Evolutionary conservation across 1,284 basidiomycete genomes (phyloP).

Genomic region (Xerocomus nothofagi): DNA sequence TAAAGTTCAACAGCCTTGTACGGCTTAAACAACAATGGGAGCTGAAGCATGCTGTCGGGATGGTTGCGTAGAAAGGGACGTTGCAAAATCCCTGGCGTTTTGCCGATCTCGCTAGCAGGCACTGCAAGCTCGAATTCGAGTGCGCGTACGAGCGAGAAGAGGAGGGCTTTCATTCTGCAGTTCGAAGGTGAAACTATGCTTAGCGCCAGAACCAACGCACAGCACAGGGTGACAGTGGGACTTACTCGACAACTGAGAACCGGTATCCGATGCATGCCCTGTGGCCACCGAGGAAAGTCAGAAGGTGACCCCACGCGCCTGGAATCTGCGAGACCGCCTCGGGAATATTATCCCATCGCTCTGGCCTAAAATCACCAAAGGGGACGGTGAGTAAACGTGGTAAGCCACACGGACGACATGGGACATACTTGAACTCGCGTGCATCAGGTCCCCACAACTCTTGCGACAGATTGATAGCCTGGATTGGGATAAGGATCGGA

Average conservation of each 20-base stretch:
- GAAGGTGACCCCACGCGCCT: slow-evolving; percentile 56
- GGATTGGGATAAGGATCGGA: slow-evolving; percentile 40
- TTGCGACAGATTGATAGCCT: slow-evolving; percentile 40
- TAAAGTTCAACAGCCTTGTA: no score
- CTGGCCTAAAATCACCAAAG: slow-evolving; percentile 38
- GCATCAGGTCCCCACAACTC: slow-evolving; percentile 50
- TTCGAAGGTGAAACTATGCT: no score
- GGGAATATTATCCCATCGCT: slow-evolving; percentile 56
- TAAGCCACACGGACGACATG: no score
- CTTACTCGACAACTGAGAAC: slow-evolving; percentile 66
- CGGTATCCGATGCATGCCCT: slow-evolving; percentile 70
- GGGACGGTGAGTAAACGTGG: no score
- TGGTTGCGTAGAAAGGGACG: slow-evolving; percentile 38
- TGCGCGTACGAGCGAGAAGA: slow-evolving; percentile 57
- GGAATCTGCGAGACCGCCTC: slow-evolving; percentile 49
- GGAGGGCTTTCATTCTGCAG: slow-evolving; percentile 55
- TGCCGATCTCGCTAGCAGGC: slow-evolving; percentile 41
- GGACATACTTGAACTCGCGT: slow-evolving; percentile 28
- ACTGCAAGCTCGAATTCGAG: slow-evolving; percentile 57
- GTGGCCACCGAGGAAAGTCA: slow-evolving; percentile 62
- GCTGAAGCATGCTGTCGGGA: slow-evolving; percentile 9
- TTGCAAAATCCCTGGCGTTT: slow-evolving; percentile 40
- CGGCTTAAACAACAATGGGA: slow-evolving; percentile 20
- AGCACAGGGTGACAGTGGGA: background rate
- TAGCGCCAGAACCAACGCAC: background rate